Percentiles rank a stretch among this genome's conserved stretches.
Conservation (phyloP, 1,139 yeast species). For the Tardiomyces depauwii region DNA sequence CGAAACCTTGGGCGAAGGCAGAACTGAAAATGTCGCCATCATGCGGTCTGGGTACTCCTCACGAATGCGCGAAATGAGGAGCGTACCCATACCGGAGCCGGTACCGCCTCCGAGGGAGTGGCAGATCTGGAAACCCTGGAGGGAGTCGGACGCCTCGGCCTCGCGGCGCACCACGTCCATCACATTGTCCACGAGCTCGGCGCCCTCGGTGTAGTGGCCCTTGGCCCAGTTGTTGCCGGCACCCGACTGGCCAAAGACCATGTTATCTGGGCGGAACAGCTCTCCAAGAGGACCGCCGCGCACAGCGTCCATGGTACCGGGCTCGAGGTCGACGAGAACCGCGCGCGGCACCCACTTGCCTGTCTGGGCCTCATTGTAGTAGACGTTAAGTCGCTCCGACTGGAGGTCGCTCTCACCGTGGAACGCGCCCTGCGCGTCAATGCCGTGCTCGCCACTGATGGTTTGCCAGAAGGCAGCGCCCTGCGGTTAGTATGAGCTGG, state of each 20-base stretch:
- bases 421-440: constrained; percentile 61
- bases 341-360: constrained; percentile 92
- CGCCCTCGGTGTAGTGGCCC: constrained; percentile 94
- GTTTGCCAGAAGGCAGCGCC: constrained; percentile 49
- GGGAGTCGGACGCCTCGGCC: constrained; percentile 84
- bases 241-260: constrained; percentile 78
- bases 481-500: neutral
- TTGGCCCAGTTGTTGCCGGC: constrained; percentile 97
- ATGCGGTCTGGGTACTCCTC: constrained; percentile 90
- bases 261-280: constrained; percentile 85
- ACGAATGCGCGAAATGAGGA: constrained; percentile 66
- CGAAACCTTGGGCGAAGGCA: constrained; percentile 83
- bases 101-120: constrained; percentile 97
- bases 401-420: constrained; percentile 29
- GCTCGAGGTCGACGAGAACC: constrained; percentile 84
- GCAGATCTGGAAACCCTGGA: constrained; percentile 90
- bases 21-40: constrained; percentile 92
- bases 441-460: constrained; percentile 92
- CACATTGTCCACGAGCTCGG: constrained; percentile 82
- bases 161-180: constrained; percentile 86
- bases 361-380: constrained; percentile 43
- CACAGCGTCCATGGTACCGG: constrained; percentile 83
- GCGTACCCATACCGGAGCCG: constrained; percentile 92
- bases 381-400: constrained; percentile 37
- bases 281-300: constrained; percentile 68